phyloP scores from a whole-genome alignment of 805 yeast species.

The Torulaspora gathmanii region DNA sequence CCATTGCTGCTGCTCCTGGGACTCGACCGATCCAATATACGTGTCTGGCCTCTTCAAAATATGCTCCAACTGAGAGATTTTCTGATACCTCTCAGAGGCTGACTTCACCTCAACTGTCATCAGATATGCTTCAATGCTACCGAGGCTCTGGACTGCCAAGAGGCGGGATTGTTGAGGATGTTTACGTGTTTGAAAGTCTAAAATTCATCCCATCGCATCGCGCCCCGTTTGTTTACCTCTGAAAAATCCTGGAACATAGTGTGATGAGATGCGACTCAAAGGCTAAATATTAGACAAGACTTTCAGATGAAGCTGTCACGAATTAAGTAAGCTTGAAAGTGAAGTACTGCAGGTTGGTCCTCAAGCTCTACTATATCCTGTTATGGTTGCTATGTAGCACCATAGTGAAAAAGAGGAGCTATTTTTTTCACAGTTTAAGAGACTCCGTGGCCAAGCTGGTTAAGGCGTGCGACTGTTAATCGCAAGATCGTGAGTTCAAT shows the following conservation, averaged over 20 bases:
- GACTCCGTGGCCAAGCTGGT: conserved; percentile 53
- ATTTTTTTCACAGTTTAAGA: background rate
- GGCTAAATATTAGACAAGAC: too few relatives aligned
- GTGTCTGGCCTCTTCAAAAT: conserved; percentile 97
- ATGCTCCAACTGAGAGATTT: conserved; percentile 92
- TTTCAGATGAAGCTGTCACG: too few relatives aligned
- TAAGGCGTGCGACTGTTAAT: conserved; percentile 56
- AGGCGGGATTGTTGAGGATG: background rate
- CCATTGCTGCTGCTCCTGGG: conserved; percentile 79
- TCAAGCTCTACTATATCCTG: too few relatives aligned
- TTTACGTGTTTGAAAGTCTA: background rate
- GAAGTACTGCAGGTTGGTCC: too few relatives aligned
- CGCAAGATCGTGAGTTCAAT: conserved; percentile 56
- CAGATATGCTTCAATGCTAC: background rate
- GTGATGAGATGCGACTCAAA: too few relatives aligned
- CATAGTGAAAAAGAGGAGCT: background rate
- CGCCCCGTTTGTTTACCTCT: conserved; percentile 3
- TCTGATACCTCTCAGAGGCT: conserved; percentile 78
- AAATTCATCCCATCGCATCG: background rate
- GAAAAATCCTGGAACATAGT: background rate
- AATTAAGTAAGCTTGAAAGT: too few relatives aligned
- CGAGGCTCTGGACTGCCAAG: background rate
- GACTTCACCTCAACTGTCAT: conserved; percentile 33
- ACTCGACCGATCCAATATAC: conserved; percentile 91
- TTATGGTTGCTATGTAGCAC: too few relatives aligned